Conservation (phyloP, 257 asterid species). For the Solanum paucissectum region DNA sequence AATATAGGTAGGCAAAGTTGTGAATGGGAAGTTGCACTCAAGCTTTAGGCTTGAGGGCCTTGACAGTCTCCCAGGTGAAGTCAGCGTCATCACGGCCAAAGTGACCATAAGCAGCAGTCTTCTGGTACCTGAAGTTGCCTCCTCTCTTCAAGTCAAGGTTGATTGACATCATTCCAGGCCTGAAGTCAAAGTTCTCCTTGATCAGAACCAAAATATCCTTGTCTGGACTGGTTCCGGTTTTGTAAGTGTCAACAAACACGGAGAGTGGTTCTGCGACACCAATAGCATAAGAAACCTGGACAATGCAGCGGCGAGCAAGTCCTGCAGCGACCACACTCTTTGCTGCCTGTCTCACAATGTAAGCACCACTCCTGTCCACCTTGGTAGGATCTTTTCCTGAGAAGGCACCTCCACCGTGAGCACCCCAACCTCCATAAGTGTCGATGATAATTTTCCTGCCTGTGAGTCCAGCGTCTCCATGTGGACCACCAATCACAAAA, state of each 20-base stretch:
- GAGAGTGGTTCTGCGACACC: conserved; percentile 74
- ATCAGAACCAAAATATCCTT: conserved; percentile 47
- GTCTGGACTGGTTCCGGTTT: conserved; percentile 57
- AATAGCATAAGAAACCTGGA: conserved; percentile 59
- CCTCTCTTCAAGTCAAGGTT: conserved; percentile 63
- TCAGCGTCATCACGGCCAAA: conserved; percentile 62
- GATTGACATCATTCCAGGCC: conserved; percentile 75
- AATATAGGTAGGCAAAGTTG: background rate
- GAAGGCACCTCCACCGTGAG: conserved; percentile 74
- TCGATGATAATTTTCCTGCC: conserved; percentile 57
- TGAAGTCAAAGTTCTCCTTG: conserved; percentile 56
- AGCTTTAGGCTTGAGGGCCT: conserved; percentile 36
- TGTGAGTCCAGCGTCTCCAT: conserved; percentile 64
- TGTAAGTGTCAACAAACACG: conserved; percentile 52
- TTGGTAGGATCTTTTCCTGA: conserved; percentile 64
- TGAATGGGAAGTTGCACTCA: conserved; percentile 6
- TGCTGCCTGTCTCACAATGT: conserved; percentile 61
- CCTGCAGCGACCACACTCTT: conserved; percentile 68
- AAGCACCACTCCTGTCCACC: conserved; percentile 70
- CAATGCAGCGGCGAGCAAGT: conserved; percentile 60
- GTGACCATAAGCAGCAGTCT: conserved; percentile 71
- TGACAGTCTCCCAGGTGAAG: conserved; percentile 64
- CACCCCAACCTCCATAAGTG: conserved; percentile 71
- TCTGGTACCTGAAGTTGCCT: conserved; percentile 61
- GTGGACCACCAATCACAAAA: conserved; percentile 61